These are phyloP conservation scores for Talaromyces sp. DNA, from an alignment of 2,329 filamentous ascomycete species.

Conservation along the genomic window DNA sequence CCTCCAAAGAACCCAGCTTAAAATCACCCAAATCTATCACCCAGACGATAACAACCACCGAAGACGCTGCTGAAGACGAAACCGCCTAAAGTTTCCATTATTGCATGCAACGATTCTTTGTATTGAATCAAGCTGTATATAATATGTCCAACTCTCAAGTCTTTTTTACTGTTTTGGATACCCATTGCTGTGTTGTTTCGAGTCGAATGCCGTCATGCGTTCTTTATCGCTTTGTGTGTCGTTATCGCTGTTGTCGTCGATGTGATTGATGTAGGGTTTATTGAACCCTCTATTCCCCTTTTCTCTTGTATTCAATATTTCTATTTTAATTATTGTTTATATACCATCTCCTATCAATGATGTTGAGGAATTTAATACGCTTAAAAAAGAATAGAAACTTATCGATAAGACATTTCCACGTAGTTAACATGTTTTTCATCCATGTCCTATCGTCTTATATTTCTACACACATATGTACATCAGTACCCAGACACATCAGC, in stretches of 20 bases:
- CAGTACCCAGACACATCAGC: too few species aligned
- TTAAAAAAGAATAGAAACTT: neutral
- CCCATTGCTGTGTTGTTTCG: neutral
- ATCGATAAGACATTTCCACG: too few species aligned
- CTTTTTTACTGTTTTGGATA: neutral
- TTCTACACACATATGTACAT: too few species aligned
- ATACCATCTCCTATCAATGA: constrained; percentile 2
- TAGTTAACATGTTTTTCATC: too few species aligned
- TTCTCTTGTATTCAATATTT: neutral
- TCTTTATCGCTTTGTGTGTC: neutral
- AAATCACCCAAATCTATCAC: constrained; percentile 15
- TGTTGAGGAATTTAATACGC: neutral
- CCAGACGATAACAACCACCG: neutral
- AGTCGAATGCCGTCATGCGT: neutral
- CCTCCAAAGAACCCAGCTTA: constrained; percentile 30
- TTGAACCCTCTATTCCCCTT: neutral
- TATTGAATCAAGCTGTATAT: neutral
- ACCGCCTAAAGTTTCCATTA: constrained; percentile 5
- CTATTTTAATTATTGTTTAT: constrained; percentile 1
- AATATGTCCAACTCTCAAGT: neutral
- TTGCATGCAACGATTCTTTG: neutral
- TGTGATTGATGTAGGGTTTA: neutral
- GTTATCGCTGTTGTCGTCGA: neutral
- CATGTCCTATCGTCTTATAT: too few species aligned
- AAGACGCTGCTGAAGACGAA: neutral